Conservation (phyloP, 1,284 basidiomycete species). For the Meira nashicola region DNA sequence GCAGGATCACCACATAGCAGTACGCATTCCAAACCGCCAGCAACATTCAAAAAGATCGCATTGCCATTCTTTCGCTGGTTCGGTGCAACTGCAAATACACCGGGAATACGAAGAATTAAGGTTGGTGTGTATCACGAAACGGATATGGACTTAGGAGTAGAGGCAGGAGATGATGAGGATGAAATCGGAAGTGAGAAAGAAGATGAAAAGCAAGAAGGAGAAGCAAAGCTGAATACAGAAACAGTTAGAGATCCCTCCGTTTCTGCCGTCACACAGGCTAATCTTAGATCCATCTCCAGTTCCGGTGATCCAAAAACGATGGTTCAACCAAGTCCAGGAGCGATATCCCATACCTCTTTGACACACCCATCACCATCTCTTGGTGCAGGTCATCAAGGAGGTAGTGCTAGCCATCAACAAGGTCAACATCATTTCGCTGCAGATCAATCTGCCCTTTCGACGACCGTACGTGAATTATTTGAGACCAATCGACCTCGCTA, state of each 20-base stretch:
- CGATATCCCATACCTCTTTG: neutral
- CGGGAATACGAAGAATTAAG: conserved; percentile 42
- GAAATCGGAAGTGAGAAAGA: neutral
- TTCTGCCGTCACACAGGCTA: neutral
- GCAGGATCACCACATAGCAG: conserved; percentile 3
- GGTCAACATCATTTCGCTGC: neutral
- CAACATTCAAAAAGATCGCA: conserved; percentile 24
- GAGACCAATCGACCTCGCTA: conserved; percentile 39
- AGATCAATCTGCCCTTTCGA: conserved; percentile 18
- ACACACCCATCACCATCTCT: neutral
- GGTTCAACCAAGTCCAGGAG: neutral
- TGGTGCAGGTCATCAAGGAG: neutral
- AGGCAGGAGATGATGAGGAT: neutral
- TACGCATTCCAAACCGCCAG: conserved; percentile 4
- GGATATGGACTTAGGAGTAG: neutral
- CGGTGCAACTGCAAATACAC: conserved; percentile 43
- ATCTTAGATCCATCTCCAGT: no score
- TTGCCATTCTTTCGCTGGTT: conserved; percentile 49
- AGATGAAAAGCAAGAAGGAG: neutral
- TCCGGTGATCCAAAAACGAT: no score
- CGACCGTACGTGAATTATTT: conserved; percentile 35
- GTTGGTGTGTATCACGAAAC: conserved; percentile 29
- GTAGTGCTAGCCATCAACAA: neutral
- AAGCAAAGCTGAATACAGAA: neutral
- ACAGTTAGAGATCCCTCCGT: neutral